phyloP scores from a whole-genome alignment of 1,139 yeast genomes.

The Neolecta irregularis region DNA sequence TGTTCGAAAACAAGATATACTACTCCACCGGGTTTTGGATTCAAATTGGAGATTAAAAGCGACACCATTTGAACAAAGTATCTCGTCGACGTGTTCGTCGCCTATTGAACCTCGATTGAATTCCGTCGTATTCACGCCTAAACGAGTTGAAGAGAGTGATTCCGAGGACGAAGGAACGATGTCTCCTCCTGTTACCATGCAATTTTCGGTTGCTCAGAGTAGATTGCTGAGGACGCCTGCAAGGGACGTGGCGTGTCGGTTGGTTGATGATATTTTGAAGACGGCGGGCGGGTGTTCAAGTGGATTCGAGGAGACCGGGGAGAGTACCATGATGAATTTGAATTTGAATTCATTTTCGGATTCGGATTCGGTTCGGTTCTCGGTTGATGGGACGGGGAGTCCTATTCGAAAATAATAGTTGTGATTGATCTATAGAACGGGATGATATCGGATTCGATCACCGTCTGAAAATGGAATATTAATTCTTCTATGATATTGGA shows the following conservation, averaged over 20 bases:
- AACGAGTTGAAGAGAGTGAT: not conserved
- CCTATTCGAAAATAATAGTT: too few species aligned
- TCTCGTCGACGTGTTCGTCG: not conserved
- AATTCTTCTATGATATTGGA: too few species aligned
- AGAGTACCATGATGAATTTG: too few species aligned
- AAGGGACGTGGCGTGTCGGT: not conserved
- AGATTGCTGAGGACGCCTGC: slow-evolving; percentile 2
- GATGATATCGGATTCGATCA: too few species aligned
- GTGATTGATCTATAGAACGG: too few species aligned
- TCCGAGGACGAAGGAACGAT: not conserved
- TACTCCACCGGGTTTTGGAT: slow-evolving; percentile 26
- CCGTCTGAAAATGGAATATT: too few species aligned
- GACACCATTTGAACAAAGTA: slow-evolving; percentile 19
- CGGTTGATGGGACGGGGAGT: too few species aligned
- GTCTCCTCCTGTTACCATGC: slow-evolving; percentile 4
- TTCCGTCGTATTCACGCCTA: too few species aligned
- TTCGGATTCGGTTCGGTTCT: too few species aligned
- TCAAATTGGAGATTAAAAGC: slow-evolving; percentile 25
- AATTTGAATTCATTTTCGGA: too few species aligned
- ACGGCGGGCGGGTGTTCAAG: not conserved
- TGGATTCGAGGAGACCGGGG: too few species aligned
- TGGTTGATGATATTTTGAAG: slow-evolving; percentile 2
- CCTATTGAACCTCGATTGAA: not conserved
- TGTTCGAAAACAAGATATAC: slow-evolving; percentile 11
- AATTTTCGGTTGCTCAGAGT: slow-evolving; percentile 2